Evolutionary conservation across 805 yeast genomes (phyloP).

Genomic region (Lipomyces oligophaga): DNA sequence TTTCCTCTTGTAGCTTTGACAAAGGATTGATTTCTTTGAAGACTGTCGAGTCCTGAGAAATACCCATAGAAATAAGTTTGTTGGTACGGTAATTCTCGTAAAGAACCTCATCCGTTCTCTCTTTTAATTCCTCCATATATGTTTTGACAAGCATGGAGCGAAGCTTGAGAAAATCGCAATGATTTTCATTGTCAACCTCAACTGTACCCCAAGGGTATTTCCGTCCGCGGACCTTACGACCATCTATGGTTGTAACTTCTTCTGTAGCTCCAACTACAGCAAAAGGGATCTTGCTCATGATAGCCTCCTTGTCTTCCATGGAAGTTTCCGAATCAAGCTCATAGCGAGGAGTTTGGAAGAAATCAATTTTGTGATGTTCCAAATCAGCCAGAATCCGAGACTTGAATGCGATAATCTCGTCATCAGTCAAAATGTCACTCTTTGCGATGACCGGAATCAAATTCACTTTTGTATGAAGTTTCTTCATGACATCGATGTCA

Average conservation of each 20-base stretch:
- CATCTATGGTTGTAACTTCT: conserved; percentile 43
- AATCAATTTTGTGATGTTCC: conserved; percentile 63
- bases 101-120: conserved; percentile 66
- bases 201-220: conserved; percentile 82
- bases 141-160: conserved; percentile 85
- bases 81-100: conserved; percentile 88
- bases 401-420: conserved; percentile 75
- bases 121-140: conserved; percentile 90
- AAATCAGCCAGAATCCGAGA: conserved; percentile 55
- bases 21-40: conserved; percentile 93
- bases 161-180: conserved; percentile 84
- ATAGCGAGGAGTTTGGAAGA: conserved; percentile 73
- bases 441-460: conserved; percentile 93
- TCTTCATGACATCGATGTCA: conserved; percentile 83
- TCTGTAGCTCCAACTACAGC: conserved; percentile 66
- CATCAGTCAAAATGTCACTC: conserved; percentile 87
- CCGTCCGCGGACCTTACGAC: conserved; percentile 63
- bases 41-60: conserved; percentile 87
- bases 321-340: conserved; percentile 86
- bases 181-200: conserved; percentile 83
- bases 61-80: conserved; percentile 76
- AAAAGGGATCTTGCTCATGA: conserved; percentile 67
- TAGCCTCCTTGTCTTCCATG: conserved; percentile 56
- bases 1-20: conserved; percentile 89
- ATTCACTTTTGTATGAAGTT: conserved; percentile 85